Conservation (phyloP, 2,329 filamentous ascomycete species). For the Aspergillus sp. region DNA sequence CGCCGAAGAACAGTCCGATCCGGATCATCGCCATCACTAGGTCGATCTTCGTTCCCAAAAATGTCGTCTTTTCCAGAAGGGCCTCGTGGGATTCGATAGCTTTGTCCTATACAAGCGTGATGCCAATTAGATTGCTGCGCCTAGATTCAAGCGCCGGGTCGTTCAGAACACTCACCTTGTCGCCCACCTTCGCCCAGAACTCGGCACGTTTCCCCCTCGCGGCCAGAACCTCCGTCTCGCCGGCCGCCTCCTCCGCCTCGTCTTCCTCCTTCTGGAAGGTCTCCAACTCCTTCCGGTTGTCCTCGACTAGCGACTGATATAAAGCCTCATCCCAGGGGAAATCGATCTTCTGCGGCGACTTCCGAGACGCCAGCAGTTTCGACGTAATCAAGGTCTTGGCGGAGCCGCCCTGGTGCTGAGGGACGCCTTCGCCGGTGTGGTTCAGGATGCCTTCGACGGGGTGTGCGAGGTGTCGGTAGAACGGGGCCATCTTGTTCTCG, state of each 20-base stretch:
- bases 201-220: constrained; percentile 93
- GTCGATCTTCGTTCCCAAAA: constrained; percentile 96
- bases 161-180: constrained; percentile 66
- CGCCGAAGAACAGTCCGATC: constrained; percentile 92
- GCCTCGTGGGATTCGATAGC: constrained; percentile 89
- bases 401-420: constrained; percentile 48
- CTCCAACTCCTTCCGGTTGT: constrained; percentile 76
- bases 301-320: constrained; percentile 73
- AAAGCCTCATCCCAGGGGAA: constrained; percentile 89
- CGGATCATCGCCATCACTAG: constrained; percentile 94
- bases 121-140: not conserved
- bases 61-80: constrained; percentile 94
- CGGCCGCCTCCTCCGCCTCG: constrained; percentile 91
- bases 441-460: constrained; percentile 77
- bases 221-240: constrained; percentile 91
- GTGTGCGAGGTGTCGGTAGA: constrained; percentile 66
- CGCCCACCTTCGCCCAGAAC: constrained; percentile 91
- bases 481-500: constrained; percentile 65
- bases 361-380: constrained; percentile 73
- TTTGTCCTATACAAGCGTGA: constrained; percentile 67
- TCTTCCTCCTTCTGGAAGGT: constrained; percentile 82
- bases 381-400: constrained; percentile 58
- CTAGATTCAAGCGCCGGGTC: not conserved
- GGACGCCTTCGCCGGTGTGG: constrained; percentile 63
- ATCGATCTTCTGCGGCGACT: constrained; percentile 62